A percentile compares a stretch with the other conserved stretches of the same genome.
Conservation (phyloP, 2,329 filamentous ascomycete species). For the Passalora sequoiae region DNA sequence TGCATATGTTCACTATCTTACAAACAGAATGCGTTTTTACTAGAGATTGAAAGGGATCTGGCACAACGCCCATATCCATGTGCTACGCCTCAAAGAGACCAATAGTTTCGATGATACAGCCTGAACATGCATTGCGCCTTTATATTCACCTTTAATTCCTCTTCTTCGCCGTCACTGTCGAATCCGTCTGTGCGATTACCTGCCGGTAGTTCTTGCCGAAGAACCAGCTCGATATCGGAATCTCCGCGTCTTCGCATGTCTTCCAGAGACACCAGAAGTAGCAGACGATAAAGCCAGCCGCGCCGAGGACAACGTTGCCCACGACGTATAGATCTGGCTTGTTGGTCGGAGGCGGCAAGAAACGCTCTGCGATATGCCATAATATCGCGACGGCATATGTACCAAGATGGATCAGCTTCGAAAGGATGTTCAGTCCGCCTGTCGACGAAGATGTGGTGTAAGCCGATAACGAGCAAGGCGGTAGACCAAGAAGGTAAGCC, state of each 20-base stretch:
- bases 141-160: too few relatives aligned
- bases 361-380: conserved; percentile 75
- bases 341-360: conserved; percentile 59
- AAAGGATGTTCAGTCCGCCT: conserved; percentile 22
- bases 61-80: too few relatives aligned
- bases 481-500: conserved; percentile 84
- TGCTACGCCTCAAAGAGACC: too few relatives aligned
- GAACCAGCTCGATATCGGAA: too few relatives aligned
- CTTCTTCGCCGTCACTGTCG: too few relatives aligned
- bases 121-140: too few relatives aligned
- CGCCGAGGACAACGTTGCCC: conserved; percentile 79
- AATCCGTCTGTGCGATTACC: too few relatives aligned
- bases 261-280: conserved; percentile 88
- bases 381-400: conserved; percentile 73
- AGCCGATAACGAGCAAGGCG: conserved; percentile 65
- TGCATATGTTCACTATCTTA: too few relatives aligned
- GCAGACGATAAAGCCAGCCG: conserved; percentile 76
- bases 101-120: too few relatives aligned
- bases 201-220: too few relatives aligned
- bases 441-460: conserved; percentile 43
- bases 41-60: too few relatives aligned
- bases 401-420: conserved; percentile 64
- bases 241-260: conserved; percentile 54
- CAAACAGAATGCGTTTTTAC: too few relatives aligned
- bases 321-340: conserved; percentile 97